phyloP scores from a whole-genome alignment of 139 green algal species.

The Haematococcus sp. region DNA sequence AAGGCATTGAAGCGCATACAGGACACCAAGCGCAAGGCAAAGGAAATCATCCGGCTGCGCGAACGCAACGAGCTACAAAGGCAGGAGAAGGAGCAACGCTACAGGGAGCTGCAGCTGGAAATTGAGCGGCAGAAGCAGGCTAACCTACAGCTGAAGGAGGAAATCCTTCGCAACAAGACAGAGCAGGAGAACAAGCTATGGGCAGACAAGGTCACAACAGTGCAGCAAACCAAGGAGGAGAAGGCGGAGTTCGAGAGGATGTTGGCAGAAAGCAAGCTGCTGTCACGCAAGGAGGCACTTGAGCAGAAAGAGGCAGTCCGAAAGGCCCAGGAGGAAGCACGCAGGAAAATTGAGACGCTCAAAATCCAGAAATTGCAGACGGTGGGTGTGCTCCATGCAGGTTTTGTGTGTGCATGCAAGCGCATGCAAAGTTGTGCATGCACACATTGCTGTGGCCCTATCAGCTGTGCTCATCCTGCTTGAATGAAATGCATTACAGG shows the following conservation, averaged over 20 bases:
- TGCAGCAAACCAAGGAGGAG: slow-evolving; percentile 61
- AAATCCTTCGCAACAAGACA: slow-evolving; percentile 42
- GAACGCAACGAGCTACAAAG: slow-evolving; percentile 51
- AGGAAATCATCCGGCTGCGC: slow-evolving; percentile 50
- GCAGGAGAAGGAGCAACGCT: slow-evolving; percentile 50
- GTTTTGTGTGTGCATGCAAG: not conserved
- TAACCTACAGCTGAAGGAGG: slow-evolving; percentile 51
- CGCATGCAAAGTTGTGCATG: not conserved
- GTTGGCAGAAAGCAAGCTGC: slow-evolving; percentile 45
- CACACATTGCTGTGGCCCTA: not conserved
- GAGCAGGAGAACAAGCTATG: slow-evolving; percentile 49
- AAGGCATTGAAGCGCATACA: slow-evolving; percentile 56
- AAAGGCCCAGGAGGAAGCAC: slow-evolving; percentile 45
- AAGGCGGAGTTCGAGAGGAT: slow-evolving; percentile 48
- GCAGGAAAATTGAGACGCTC: slow-evolving; percentile 45
- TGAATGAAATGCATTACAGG: slow-evolving; percentile 24
- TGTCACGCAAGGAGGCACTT: slow-evolving; percentile 56
- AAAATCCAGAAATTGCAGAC: slow-evolving; percentile 43
- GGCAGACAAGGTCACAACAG: slow-evolving; percentile 31
- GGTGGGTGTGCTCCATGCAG: slow-evolving; percentile 29
- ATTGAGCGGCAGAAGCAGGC: slow-evolving; percentile 49
- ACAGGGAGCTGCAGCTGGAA: slow-evolving; percentile 38
- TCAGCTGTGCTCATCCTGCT: not conserved
- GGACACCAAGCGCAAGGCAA: slow-evolving; percentile 61
- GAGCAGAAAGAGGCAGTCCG: slow-evolving; percentile 62